These are phyloP conservation scores for Arctostaphylos glauca DNA, from an alignment of 148 eudicot genomes.

Conservation along the genomic window DNA sequence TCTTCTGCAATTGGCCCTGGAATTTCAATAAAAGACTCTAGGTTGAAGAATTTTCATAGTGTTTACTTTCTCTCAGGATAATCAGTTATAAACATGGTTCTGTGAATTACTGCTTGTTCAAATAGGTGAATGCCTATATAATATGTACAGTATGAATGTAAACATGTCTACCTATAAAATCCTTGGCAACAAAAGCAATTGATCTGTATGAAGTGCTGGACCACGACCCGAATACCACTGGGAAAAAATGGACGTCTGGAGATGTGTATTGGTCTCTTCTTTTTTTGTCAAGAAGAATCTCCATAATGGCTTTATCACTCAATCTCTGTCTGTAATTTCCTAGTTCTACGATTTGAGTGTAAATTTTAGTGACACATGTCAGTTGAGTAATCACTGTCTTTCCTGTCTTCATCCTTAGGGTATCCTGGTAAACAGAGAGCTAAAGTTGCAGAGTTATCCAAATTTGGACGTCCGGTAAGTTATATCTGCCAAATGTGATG, in stretches of 20 bases:
- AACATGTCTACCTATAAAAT: too few relatives aligned
- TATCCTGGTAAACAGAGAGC: slow-evolving; percentile 39
- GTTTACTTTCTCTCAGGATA: background rate
- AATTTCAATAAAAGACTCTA: background rate
- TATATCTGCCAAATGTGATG: background rate
- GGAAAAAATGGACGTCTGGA: background rate
- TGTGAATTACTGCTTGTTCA: background rate
- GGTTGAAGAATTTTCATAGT: background rate
- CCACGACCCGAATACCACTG: background rate
- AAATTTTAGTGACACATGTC: background rate
- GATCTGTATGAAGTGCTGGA: background rate
- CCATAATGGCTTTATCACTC: slow-evolving; percentile 10
- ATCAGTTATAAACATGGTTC: background rate
- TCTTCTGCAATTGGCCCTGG: background rate
- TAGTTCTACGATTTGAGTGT: slow-evolving; percentile 9
- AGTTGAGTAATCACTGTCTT: background rate
- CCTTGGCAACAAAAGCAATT: background rate
- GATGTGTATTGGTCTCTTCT: background rate
- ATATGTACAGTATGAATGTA: background rate
- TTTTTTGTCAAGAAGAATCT: background rate
- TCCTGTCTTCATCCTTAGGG: slow-evolving; percentile 24
- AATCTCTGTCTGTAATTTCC: background rate
- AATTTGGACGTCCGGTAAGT: slow-evolving; percentile 53
- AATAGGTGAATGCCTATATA: background rate
- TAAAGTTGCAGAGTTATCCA: slow-evolving; percentile 39